phyloP scores from a whole-genome alignment of 805 yeast genomes.

The Jamesozyma jinghongensis region DNA sequence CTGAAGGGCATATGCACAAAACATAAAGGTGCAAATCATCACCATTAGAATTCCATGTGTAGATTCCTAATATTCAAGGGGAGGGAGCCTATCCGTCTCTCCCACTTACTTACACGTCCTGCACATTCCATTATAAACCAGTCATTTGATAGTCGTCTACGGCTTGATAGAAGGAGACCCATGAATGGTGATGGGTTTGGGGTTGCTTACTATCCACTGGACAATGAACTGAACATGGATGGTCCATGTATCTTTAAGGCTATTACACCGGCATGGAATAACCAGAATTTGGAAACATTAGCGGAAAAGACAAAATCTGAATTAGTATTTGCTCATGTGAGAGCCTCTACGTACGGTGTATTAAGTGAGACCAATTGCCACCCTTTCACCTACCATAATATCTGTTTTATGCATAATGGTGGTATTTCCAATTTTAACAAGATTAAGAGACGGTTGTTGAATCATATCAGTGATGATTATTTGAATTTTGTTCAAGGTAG shows the following conservation, averaged over 20 bases:
- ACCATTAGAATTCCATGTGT: constrained; percentile 56
- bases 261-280: constrained; percentile 98
- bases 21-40: neutral
- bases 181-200: constrained; percentile 99
- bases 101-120: constrained; percentile 84
- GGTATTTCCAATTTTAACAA: constrained; percentile 63
- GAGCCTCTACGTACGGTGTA: constrained; percentile 95
- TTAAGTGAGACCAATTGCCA: constrained; percentile 94
- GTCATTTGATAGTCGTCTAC: constrained; percentile 79
- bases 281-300: constrained; percentile 74
- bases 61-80: constrained; percentile 89
- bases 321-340: constrained; percentile 86
- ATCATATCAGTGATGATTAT: constrained; percentile 70
- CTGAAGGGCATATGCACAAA: neutral
- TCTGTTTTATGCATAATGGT: constrained; percentile 98
- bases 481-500: constrained; percentile 81
- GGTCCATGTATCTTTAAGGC: constrained; percentile 93
- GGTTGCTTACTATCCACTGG: constrained; percentile 80
- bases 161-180: constrained; percentile 83
- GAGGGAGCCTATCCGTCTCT: constrained; percentile 74
- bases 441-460: constrained; percentile 65
- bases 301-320: constrained; percentile 81
- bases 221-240: constrained; percentile 42
- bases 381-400: constrained; percentile 78
- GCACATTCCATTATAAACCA: constrained; percentile 97